Conservation (phyloP, 2,329 filamentous ascomycete genomes). For the Sarocladium brachiariae region DNA sequence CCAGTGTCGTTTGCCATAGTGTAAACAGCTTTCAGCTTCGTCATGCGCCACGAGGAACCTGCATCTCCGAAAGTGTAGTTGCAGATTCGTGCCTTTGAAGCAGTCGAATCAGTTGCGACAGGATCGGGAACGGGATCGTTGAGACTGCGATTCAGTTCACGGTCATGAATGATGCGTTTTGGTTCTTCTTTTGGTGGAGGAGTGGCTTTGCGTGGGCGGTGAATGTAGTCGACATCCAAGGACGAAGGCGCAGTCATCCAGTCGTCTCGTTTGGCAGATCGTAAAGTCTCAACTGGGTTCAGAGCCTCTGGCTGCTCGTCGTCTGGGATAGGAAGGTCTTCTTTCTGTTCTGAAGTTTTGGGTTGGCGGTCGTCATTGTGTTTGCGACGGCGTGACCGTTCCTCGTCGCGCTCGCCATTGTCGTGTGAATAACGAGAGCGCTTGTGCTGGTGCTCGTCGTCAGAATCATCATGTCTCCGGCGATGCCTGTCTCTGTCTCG, state of each 20-base stretch:
- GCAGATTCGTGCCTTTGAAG: constrained; percentile 39
- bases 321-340: constrained; percentile 44
- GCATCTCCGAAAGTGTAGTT: constrained; percentile 83
- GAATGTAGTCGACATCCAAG: constrained; percentile 76
- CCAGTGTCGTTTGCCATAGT: constrained; percentile 67
- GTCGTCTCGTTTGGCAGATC: constrained; percentile 57
- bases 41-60: constrained; percentile 95
- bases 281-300: constrained; percentile 19
- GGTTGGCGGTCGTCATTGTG: constrained; percentile 18
- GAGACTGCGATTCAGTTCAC: constrained; percentile 69
- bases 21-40: constrained; percentile 82
- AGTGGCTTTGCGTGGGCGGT: constrained; percentile 48
- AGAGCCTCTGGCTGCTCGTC: constrained; percentile 34
- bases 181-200: constrained; percentile 50
- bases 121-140: constrained; percentile 29
- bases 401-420: constrained; percentile 34
- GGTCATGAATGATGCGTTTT: constrained; percentile 66
- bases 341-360: constrained; percentile 40
- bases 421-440: constrained; percentile 20
- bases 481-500: constrained; percentile 23
- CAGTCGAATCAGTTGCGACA: not conserved
- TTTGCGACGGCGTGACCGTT: constrained; percentile 14
- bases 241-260: constrained; percentile 93
- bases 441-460: constrained; percentile 11
- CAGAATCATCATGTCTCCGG: constrained; percentile 16